These are phyloP conservation scores for Ziziphus jujuba DNA, from an alignment of 306 rosid species.

Conservation along the genomic window DNA sequence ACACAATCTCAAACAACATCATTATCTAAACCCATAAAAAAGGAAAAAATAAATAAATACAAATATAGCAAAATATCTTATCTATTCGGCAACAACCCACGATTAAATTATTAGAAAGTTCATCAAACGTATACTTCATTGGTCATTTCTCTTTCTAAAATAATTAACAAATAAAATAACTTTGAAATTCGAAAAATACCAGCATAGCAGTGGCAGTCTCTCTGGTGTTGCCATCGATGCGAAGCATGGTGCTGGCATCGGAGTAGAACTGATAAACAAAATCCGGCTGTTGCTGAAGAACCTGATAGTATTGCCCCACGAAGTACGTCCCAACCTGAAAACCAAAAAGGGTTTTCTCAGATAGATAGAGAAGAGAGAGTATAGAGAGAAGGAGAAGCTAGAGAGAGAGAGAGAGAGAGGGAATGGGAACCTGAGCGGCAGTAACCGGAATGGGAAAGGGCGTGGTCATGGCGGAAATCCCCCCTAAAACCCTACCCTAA, in stretches of 20 bases:
- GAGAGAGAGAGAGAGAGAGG: background rate
- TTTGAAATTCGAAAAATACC: conserved; percentile 34
- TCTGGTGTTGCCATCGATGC: conserved; percentile 66
- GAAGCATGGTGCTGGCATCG: conserved; percentile 86
- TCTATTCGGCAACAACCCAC: background rate
- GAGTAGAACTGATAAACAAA: conserved; percentile 91
- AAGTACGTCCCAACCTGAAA: conserved; percentile 90
- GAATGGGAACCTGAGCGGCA: conserved; percentile 75
- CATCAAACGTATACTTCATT: background rate
- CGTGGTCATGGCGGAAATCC: conserved; percentile 65
- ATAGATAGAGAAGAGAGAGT: conserved; percentile 4
- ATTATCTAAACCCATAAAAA: background rate
- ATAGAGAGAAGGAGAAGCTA: background rate
- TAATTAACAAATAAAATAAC: background rate
- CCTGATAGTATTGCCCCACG: conserved; percentile 93
- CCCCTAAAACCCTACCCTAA: conserved; percentile 64
- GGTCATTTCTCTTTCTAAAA: background rate
- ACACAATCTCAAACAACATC: too few relatives aligned
- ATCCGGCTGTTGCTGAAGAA: conserved; percentile 88
- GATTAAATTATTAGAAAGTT: background rate
- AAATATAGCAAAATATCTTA: background rate
- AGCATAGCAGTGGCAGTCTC: conserved; percentile 86
- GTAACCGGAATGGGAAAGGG: conserved; percentile 75
- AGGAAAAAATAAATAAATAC: background rate
- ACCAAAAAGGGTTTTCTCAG: background rate